These are phyloP conservation scores for Asclepias syriaca DNA, from an alignment of 257 asterid species.

Conservation along the genomic window DNA sequence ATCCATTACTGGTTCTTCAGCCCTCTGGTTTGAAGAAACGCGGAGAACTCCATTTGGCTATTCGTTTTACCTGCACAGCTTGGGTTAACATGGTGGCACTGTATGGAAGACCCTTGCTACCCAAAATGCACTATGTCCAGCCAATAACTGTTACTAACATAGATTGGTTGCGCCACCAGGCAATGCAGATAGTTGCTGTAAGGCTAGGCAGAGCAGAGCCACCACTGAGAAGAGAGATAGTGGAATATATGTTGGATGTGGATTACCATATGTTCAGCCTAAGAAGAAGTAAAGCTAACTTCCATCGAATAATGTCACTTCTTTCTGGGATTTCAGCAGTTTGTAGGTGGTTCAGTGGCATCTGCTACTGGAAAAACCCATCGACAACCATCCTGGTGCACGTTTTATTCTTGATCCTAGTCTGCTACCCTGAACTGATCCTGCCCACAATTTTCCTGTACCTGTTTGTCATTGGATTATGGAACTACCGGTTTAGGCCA, in stretches of 20 bases:
- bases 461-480: constrained; percentile 76
- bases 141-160: constrained; percentile 78
- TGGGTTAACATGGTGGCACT: constrained; percentile 78
- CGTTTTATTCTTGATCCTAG: constrained; percentile 62
- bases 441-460: constrained; percentile 82
- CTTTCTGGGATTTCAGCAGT: constrained; percentile 42
- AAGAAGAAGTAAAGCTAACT: constrained; percentile 86
- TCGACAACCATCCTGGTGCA: constrained; percentile 73
- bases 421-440: constrained; percentile 76
- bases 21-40: constrained; percentile 75
- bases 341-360: constrained; percentile 55
- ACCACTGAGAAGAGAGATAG: constrained; percentile 60
- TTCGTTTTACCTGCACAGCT: constrained; percentile 87
- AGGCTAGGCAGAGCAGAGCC: constrained; percentile 81
- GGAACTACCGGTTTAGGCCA: constrained; percentile 78
- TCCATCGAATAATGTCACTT: constrained; percentile 63
- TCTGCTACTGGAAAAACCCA: constrained; percentile 79
- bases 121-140: constrained; percentile 78
- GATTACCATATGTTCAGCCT: constrained; percentile 77
- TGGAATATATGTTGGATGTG: constrained; percentile 84
- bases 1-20: constrained; percentile 66
- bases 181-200: constrained; percentile 56
- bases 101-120: constrained; percentile 84
- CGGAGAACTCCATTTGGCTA: constrained; percentile 84
- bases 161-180: constrained; percentile 79